Evolutionary conservation across 257 asterid species (phyloP).

Genomic region (Scutellaria galericulata): DNA sequence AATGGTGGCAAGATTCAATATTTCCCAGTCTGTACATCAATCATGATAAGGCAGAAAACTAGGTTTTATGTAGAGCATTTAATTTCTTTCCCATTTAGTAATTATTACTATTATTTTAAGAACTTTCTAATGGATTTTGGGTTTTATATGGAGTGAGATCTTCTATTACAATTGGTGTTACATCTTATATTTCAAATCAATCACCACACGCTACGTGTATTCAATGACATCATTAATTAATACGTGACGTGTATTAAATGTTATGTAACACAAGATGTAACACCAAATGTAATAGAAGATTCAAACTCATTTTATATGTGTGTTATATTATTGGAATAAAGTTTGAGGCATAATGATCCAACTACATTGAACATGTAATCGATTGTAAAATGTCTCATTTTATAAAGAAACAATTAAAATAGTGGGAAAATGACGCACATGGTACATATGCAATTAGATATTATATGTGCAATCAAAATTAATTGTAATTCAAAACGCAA

Average conservation of each 20-base stretch:
- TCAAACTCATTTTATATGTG: no score
- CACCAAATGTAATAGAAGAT: no score
- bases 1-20: slow-evolving; percentile 22
- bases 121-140: neutral
- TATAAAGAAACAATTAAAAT: neutral
- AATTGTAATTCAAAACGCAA: no score
- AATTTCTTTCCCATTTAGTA: neutral
- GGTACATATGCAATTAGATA: neutral
- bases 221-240: no score
- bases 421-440: neutral
- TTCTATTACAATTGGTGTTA: no score
- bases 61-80: slow-evolving; percentile 5
- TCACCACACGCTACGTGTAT: no score
- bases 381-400: neutral
- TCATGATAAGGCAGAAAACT: slow-evolving; percentile 34
- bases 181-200: no score
- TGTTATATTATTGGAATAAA: neutral
- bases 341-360: neutral
- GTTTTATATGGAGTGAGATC: neutral
- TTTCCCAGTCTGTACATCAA: slow-evolving; percentile 30
- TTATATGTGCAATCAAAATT: neutral
- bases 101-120: neutral
- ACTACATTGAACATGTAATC: neutral
- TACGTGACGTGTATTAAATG: no score
- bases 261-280: no score